Conservation (phyloP, 371 early-diverging fungal species). For the Batrachochytrium dendrobatidis region DNA sequence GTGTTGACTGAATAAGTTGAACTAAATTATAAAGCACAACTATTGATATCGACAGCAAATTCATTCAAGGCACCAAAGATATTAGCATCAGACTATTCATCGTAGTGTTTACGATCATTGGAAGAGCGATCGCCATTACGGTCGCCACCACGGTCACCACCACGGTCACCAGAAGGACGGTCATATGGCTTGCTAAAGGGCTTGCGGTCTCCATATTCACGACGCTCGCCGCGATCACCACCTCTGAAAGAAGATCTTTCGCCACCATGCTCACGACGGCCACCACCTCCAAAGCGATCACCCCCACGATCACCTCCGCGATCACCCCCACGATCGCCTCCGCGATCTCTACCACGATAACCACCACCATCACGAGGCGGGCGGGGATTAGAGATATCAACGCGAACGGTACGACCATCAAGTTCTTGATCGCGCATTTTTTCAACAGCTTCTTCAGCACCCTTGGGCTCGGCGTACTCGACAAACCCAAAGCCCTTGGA, state of each 20-base stretch:
- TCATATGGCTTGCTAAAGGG: not conserved
- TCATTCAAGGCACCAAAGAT: no score
- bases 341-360: slow-evolving; percentile 17
- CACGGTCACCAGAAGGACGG: slow-evolving; percentile 5
- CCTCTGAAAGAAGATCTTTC: slow-evolving; percentile 19
- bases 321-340: slow-evolving; percentile 23
- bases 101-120: no score
- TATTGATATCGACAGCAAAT: no score
- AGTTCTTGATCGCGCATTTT: slow-evolving; percentile 51
- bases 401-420: slow-evolving; percentile 60
- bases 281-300: slow-evolving; percentile 24
- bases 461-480: slow-evolving; percentile 41
- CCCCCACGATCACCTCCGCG: slow-evolving; percentile 22
- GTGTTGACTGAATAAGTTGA: no score
- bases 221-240: slow-evolving; percentile 15
- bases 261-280: slow-evolving; percentile 15
- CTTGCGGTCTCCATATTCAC: not conserved
- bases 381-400: slow-evolving; percentile 30
- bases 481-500: slow-evolving; percentile 81
- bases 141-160: slow-evolving; percentile 18
- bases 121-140: slow-evolving; percentile 26
- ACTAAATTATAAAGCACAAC: no score
- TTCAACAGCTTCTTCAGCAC: slow-evolving; percentile 53
- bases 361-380: slow-evolving; percentile 28
- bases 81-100: no score